phyloP scores from a whole-genome alignment of 108 stramenopile genomes.

The Discostella stelligeroides region DNA sequence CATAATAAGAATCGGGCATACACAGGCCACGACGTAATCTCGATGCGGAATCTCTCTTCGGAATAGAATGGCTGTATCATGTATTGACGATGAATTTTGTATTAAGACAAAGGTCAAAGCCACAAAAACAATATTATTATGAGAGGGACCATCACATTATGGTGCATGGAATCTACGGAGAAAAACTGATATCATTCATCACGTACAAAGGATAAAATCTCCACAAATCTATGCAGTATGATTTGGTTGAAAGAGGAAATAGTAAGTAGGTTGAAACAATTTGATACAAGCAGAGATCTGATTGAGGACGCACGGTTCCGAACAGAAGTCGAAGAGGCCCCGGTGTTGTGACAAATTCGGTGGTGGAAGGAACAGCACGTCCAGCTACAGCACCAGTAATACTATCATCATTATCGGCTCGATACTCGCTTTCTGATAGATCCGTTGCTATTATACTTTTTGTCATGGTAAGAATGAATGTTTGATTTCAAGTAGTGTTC shows the following conservation, averaged over 20 bases:
- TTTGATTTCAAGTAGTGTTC: not conserved
- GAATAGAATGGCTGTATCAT: slow-evolving; percentile 15
- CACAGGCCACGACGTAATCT: slow-evolving; percentile 21
- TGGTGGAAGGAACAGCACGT: not conserved
- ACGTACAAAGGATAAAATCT: not conserved
- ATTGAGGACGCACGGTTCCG: not conserved
- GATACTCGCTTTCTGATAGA: not conserved
- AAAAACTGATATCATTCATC: not conserved
- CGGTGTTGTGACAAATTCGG: too few species aligned
- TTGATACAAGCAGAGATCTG: not conserved
- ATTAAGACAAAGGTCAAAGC: not conserved
- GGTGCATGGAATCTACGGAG: not conserved
- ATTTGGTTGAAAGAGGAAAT: not conserved
- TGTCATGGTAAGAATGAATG: not conserved
- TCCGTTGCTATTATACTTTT: not conserved
- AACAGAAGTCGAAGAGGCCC: not conserved
- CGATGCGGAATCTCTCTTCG: slow-evolving; percentile 17
- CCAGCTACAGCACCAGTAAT: not conserved
- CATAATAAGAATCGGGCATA: slow-evolving; percentile 14
- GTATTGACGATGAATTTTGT: slow-evolving; percentile 13
- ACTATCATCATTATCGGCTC: not conserved
- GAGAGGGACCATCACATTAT: too few species aligned
- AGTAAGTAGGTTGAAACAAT: not conserved
- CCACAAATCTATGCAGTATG: not conserved
- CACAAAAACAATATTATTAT: too few species aligned